Evolutionary conservation across 192 early-diverging fungal genomes (phyloP), one percentile per base, ranked within the genome.

Genomic region (Phlyctochytrium planicorne): DNA sequence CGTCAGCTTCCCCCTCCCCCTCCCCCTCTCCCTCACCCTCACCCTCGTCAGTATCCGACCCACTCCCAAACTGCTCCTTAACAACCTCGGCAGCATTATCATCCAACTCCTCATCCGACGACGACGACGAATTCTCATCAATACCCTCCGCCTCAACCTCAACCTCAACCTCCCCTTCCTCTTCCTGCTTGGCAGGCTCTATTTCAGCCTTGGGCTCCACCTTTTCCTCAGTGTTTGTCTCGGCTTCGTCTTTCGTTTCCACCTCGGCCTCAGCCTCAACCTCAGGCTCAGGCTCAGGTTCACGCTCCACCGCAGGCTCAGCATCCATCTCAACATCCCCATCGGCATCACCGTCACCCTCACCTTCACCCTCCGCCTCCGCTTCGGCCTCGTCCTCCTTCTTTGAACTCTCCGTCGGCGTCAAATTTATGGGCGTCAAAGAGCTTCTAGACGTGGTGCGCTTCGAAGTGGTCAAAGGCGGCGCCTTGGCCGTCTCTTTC

Each of bases 11-110:
- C 40, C 68, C 30, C 55, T 64, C 53, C 32, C 6, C 32, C 3
- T 10, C 55, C 37, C 59, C 69, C 17, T 23, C 36, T 24, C 34
- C 62, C 30, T 62, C 63, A 4, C 64, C 69, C 3, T 64, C 60
- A 34, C 57, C 62, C 25, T 33, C 30, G 3, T 64, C 25, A 29
- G 59, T 47, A 24, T 34, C 67, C 30, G 20, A 2, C 60, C 6
- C 2, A 30, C 6, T 33, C 17, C 2, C 53, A 10, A 14, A 14
- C 34, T 2, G 2, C 14, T 25, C 12, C 20, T 2, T 32, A 47
- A 4, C 47, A 3, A 33, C 53, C 57, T 14, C 57, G 1, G 30
- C 52, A n/a, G 47, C 63, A 61, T 16, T 25, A 59, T 14, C 55
- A 23, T 20, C n/a, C 23, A 52, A 40, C 47, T 27, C 33, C 2